A percentile compares a stretch with the other conserved stretches of the same genome.
These are phyloP conservation scores for Bipolaris sorokiniana DNA, from an alignment of 2,329 filamentous ascomycete genomes.

Conservation along the genomic window DNA sequence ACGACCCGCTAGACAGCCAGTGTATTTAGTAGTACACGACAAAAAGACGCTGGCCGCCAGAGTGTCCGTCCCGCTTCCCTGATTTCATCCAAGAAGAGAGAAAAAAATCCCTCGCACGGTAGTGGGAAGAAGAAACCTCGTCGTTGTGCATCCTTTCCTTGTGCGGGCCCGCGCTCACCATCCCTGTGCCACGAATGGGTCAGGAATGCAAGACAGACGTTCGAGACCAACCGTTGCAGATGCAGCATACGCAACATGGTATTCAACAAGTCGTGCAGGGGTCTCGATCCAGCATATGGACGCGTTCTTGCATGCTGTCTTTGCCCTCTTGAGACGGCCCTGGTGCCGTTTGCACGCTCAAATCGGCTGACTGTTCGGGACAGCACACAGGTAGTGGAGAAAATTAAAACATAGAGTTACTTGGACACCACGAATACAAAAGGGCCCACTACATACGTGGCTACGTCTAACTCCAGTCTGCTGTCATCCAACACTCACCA, in stretches of 20 bases:
- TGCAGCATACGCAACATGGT: slow-evolving; percentile 12
- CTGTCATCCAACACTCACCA: slow-evolving; percentile 6
- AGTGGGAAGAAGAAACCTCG: not conserved
- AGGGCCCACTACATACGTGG: slow-evolving; percentile 18
- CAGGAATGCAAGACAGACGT: slow-evolving; percentile 5
- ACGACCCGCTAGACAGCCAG: not conserved
- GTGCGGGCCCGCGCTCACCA: slow-evolving; percentile 3
- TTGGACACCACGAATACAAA: slow-evolving; percentile 9
- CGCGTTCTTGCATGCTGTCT: slow-evolving; percentile 12
- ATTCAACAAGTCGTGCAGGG: slow-evolving; percentile 14
- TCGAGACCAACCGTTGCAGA: slow-evolving; percentile 17
- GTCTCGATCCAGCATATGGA: slow-evolving; percentile 10
- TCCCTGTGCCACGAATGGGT: slow-evolving; percentile 10
- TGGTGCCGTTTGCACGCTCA: slow-evolving; percentile 4
- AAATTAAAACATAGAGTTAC: slow-evolving; percentile 12
- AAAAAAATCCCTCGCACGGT: not conserved
- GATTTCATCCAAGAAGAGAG: too few species aligned
- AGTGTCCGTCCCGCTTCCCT: too few species aligned
- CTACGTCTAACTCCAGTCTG: slow-evolving; percentile 3
- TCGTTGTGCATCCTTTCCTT: slow-evolving; percentile 8
- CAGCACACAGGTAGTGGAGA: slow-evolving; percentile 18
- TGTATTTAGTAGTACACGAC: not conserved
- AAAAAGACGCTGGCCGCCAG: not conserved
- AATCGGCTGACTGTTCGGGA: slow-evolving; percentile 13
- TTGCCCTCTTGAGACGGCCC: slow-evolving; percentile 13